Base-by-base conservation (phyloP, 164 flowering plant species). In the Vitis amurensis region DNA sequence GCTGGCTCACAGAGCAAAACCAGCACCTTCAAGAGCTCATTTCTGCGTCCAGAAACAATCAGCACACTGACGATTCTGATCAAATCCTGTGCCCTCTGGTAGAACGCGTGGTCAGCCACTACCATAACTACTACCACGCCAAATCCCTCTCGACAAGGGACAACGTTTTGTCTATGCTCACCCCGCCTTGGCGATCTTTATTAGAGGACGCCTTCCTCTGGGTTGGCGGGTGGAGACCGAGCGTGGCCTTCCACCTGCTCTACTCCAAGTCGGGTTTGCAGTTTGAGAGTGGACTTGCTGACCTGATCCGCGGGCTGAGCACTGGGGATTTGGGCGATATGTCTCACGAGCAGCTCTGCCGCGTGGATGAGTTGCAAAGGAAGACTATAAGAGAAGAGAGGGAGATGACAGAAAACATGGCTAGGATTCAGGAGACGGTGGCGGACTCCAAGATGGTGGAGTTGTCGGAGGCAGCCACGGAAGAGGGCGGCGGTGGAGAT, bases 141-240 rank as follows among this genome's bases (percentile, higher is more conserved):
- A 86, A 89, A 65, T 74, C 90, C 0, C 30, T 44, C 30, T 79
- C 79, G 69, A 83, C 75, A 0, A 75, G 78, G 65, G 61, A 48
- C 0, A 79, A 89, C 64, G 83, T 84, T 11, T 16, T 85, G 1
- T 10, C 73, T 5, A 80, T 89, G 86, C 61, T 89, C 12, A 57
- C 86, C 4, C 95, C 95, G 1, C 3, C 82, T 4, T 92, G 97
- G 95, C 68, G 66, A 5, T 77, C 80, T 66, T 11, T 76, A 0
- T 78, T 92, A 0, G 93, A 92, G 74, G 86, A 84, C 62, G 88
- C 95, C 4, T 86, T 87, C 63, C 79, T 89, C n/a, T 92, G 97
- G 97, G 78, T 90, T 23, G 93, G 92, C 8, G 97, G 93, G 1
- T 92, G 92, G 91, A 68, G 97, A 10, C 95, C 95, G 15, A 83